A percentile compares a stretch with the other conserved stretches of the same genome.
These are phyloP conservation scores for Dactylellina sp. DNA, from an alignment of 2,329 filamentous ascomycete species.

Conservation along the genomic window DNA sequence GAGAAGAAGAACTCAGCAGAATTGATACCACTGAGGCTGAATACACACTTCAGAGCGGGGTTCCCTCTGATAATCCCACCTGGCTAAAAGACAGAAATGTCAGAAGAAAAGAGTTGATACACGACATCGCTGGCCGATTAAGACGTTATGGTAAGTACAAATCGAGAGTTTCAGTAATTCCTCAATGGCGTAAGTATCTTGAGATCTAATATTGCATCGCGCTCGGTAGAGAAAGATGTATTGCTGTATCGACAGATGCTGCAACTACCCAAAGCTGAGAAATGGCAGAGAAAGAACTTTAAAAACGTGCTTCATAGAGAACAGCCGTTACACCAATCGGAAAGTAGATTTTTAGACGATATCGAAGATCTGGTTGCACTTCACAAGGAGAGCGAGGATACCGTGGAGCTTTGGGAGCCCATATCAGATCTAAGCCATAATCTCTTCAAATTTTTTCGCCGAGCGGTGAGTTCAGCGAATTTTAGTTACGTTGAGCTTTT, in stretches of 20 bases:
- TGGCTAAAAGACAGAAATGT: conserved; percentile 25
- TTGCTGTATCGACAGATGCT: conserved; percentile 37
- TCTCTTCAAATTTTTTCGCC: not conserved
- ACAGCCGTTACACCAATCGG: conserved; percentile 6
- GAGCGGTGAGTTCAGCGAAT: not conserved
- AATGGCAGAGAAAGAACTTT: conserved; percentile 35
- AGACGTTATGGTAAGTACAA: conserved; percentile 26
- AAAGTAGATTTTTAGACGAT: conserved; percentile 28
- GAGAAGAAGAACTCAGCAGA: conserved; percentile 17
- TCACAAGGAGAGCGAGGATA: conserved; percentile 27
- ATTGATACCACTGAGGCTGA: conserved; percentile 9
- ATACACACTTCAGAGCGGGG: not conserved
- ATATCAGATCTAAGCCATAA: conserved; percentile 12
- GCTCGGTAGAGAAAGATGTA: conserved; percentile 31
- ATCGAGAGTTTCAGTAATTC: not conserved
- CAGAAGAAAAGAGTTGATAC: conserved; percentile 12
- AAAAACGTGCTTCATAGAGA: conserved; percentile 7
- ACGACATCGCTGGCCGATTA: conserved; percentile 5
- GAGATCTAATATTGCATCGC: not conserved
- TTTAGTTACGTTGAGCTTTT: not conserved
- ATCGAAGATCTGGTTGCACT: conserved; percentile 29
- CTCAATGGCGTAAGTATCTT: too few species aligned
- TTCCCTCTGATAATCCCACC: conserved; percentile 10
- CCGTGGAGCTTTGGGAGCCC: conserved; percentile 28
- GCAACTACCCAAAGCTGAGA: conserved; percentile 14